Percentiles rank a stretch among this genome's conserved stretches.
phyloP scores from a whole-genome alignment of 179 eudicot genomes.

The Amaranthus tricolor region DNA sequence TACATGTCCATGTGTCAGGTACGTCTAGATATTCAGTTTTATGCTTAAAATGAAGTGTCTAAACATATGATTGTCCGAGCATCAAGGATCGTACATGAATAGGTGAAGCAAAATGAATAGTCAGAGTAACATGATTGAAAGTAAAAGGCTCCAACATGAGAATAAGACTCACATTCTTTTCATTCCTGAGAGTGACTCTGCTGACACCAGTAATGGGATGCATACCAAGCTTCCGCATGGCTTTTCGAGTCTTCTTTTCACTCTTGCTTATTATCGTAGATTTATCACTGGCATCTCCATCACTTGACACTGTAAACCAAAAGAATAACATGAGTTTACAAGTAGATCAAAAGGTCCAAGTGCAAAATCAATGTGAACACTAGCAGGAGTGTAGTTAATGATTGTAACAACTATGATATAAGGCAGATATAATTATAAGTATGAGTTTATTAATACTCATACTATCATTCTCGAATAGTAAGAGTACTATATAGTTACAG shows the following conservation, averaged over 20 bases:
- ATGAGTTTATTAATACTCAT: neutral
- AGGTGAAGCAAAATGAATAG: too few relatives aligned
- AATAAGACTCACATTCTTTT: slow-evolving; percentile 56
- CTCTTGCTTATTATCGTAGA: slow-evolving; percentile 55
- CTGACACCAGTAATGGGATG: slow-evolving; percentile 69
- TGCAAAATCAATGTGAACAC: neutral
- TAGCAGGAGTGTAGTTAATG: neutral
- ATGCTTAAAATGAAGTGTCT: too few relatives aligned
- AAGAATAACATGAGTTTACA: slow-evolving; percentile 1
- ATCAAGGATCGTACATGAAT: too few relatives aligned
- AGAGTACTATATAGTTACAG: neutral
- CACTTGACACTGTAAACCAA: slow-evolving; percentile 29
- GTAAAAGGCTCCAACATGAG: neutral
- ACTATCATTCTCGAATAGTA: neutral
- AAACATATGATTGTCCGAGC: too few relatives aligned
- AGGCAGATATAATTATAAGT: neutral
- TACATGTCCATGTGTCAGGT: too few relatives aligned
- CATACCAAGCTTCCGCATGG: slow-evolving; percentile 81
- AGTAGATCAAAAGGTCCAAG: neutral
- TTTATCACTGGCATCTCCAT: slow-evolving; percentile 55
- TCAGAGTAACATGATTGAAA: neutral
- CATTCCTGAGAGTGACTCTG: slow-evolving; percentile 70
- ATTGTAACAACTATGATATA: too few relatives aligned
- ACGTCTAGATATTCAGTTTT: too few relatives aligned
- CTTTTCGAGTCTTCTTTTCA: slow-evolving; percentile 82